phyloP scores from a whole-genome alignment of 2,329 filamentous ascomycete genomes.

The Colletotrichum spaethianum region DNA sequence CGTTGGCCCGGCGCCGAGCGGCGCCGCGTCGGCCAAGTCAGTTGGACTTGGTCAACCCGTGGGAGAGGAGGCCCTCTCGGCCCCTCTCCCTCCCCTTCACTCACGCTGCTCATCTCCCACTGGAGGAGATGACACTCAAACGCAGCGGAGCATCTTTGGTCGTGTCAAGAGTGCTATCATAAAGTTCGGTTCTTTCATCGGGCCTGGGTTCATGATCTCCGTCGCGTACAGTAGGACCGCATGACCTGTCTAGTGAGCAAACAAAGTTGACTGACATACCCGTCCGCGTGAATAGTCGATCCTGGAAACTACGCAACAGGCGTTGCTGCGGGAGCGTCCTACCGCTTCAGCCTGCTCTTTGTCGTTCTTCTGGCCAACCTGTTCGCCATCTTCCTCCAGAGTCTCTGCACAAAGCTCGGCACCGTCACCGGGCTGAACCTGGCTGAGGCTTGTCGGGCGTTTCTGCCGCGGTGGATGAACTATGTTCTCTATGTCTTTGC shows the following conservation, averaged over 20 bases:
- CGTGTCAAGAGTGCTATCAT: constrained; percentile 49
- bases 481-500: constrained; percentile 73
- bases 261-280: neutral
- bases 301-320: constrained; percentile 80
- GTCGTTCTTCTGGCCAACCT: constrained; percentile 78
- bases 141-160: neutral
- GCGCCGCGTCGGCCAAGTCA: constrained; percentile 26
- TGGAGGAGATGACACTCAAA: neutral
- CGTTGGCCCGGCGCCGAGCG: neutral
- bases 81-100: constrained; percentile 35
- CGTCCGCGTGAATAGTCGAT: constrained; percentile 57
- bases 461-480: constrained; percentile 77
- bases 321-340: constrained; percentile 76
- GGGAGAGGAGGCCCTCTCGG: constrained; percentile 34
- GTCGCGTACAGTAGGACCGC: constrained; percentile 67
- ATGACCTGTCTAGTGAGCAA: neutral
- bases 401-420: constrained; percentile 77
- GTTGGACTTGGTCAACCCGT: constrained; percentile 32
- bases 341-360: constrained; percentile 76
- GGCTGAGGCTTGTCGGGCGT: constrained; percentile 75
- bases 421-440: constrained; percentile 78
- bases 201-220: constrained; percentile 76
- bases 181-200: constrained; percentile 72
- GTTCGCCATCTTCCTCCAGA: constrained; percentile 80
- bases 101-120: neutral